Conservation (phyloP, 176 grass and related monocot genomes). For the Phyllostachys edulis region DNA sequence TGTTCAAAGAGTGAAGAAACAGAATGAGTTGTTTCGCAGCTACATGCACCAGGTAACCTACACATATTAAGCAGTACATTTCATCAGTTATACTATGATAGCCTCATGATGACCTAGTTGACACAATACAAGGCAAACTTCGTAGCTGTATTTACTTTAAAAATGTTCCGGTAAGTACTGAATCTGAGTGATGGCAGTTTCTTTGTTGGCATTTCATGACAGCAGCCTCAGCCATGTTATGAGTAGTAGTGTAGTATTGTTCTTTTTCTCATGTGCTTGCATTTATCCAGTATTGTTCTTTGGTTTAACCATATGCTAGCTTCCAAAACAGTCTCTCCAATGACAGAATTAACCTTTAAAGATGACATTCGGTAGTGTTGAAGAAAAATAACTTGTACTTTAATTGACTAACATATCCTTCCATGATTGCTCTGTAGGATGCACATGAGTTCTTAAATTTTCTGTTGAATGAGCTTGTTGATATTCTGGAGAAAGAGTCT, state of each 20-base stretch:
- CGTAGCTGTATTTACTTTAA: neutral
- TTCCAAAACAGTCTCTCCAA: neutral
- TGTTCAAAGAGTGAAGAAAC: conserved; percentile 98
- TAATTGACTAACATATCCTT: conserved; percentile 28
- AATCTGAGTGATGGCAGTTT: neutral
- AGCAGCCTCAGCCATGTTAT: neutral
- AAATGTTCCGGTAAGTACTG: conserved; percentile 9
- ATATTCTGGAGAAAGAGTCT: conserved; percentile 88
- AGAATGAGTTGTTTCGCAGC: conserved; percentile 92
- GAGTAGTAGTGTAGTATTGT: neutral
- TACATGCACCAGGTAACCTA: conserved; percentile 96
- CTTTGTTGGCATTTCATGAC: neutral
- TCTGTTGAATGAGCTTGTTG: conserved; percentile 90
- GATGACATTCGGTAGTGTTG: neutral
- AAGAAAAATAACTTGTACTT: neutral
- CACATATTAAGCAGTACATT: conserved; percentile 1
- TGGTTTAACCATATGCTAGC: neutral
- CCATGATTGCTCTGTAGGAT: conserved; percentile 61
- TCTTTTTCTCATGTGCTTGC: neutral
- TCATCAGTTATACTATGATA: conserved; percentile 19
- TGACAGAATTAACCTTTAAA: neutral
- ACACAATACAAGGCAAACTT: conserved; percentile 5
- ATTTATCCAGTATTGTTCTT: conserved; percentile 7
- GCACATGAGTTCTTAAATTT: conserved; percentile 97
- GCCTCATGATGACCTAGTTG: conserved; percentile 1